Base-by-base conservation (phyloP, 208 protist species). In the Trypanosoma theileri region DNA sequence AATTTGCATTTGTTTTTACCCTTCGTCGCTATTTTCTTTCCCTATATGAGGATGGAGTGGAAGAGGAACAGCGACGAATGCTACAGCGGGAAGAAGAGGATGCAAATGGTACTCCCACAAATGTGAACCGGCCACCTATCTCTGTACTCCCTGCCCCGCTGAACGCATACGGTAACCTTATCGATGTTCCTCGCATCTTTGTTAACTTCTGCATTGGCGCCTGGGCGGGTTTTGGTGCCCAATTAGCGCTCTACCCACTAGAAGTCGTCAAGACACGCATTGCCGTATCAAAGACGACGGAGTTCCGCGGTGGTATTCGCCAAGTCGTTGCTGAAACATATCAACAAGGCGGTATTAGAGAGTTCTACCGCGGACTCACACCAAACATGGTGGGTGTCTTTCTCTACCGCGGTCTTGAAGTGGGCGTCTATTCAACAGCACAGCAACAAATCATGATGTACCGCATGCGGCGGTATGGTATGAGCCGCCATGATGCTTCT, bases 191-290 rank as follows among this genome's bases (percentile, higher is more conserved):
- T 8, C 80, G 82, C n/a, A 62, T 94, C 21, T 71, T 71, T n/a
- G 76, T 94, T 35, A 92, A 95, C 72, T 98, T 92, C 68, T 66
- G 71, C 57, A 91, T 94, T 59, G 90, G 90, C 26, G 83, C 94
- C 16, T 77, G 74, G 6, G 89, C 92, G 7, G 94, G 94, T 4
- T 75, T 95, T 41, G 87, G 83, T n/a, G 85, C 89, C 21, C 94
- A 98, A 71, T 80, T 84, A 24, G 60, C 92, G 17, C 67, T 97
- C 12, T 97, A 97, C 73, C 94, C 94, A 8, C 40, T 98, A 19
- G 91, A 98, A 71, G 85, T 97, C n/a, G 75, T 97, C 21, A 97
- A 97, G 70, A 98, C 94, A 31, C 83, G 93, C 16, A 84, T 94
- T 28, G 73, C 79, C 2, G 93, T 95, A 7, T 87, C 93, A 42